phyloP scores from a whole-genome alignment of 2,329 filamentous ascomycete species.

The Periconia macrospinosa region DNA sequence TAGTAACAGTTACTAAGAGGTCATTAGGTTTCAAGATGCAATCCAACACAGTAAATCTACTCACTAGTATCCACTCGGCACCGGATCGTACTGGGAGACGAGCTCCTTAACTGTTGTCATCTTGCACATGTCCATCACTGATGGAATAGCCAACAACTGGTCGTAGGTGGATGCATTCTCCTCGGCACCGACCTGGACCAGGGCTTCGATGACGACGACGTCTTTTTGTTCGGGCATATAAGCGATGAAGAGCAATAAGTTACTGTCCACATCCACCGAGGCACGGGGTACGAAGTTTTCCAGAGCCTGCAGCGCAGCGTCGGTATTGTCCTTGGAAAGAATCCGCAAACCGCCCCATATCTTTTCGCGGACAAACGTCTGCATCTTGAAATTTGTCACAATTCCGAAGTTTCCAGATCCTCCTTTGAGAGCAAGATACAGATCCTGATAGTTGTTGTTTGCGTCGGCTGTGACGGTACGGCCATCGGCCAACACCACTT shows the following conservation, averaged over 20 bases:
- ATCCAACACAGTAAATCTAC: not conserved
- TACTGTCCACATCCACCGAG: slow-evolving; percentile 2
- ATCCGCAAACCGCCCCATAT: slow-evolving; percentile 41
- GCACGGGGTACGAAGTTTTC: slow-evolving; percentile 17
- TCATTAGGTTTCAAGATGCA: not conserved
- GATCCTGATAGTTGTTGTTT: slow-evolving; percentile 19
- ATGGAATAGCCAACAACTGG: not conserved
- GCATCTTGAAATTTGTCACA: slow-evolving; percentile 32
- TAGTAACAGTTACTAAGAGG: slow-evolving; percentile 13
- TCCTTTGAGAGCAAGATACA: slow-evolving; percentile 36
- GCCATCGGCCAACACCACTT: slow-evolving; percentile 38
- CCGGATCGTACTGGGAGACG: slow-evolving; percentile 1
- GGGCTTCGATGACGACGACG: slow-evolving; percentile 1
- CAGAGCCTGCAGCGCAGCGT: slow-evolving; percentile 25
- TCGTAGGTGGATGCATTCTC: slow-evolving; percentile 4
- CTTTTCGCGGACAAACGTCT: slow-evolving; percentile 22
- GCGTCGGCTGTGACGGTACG: slow-evolving; percentile 24
- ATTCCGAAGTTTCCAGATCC: slow-evolving; percentile 41
- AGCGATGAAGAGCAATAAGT: slow-evolving; percentile 3
- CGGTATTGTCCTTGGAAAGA: slow-evolving; percentile 16
- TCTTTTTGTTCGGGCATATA: slow-evolving; percentile 7
- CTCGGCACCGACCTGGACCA: not conserved
- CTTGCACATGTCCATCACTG: slow-evolving; percentile 3
- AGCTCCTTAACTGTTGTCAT: slow-evolving; percentile 5
- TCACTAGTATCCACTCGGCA: slow-evolving; percentile 5